These are phyloP conservation scores for Fusarium sp. DNA, from an alignment of 2,329 filamentous ascomycete species.

Conservation along the genomic window DNA sequence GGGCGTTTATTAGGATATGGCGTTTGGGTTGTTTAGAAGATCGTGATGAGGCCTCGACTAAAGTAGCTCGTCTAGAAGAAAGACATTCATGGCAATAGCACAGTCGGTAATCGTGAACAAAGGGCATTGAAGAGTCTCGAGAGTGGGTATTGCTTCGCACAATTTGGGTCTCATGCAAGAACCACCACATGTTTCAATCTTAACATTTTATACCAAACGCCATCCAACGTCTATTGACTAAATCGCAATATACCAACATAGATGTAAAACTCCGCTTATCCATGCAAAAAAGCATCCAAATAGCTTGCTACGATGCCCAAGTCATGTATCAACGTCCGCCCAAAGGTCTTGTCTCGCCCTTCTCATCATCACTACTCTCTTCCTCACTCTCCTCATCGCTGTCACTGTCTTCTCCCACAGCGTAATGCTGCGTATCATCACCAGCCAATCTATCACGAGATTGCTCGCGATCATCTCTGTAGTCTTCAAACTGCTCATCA, in stretches of 20 bases:
- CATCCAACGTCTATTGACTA: constrained; percentile 33
- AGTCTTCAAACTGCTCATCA: constrained; percentile 67
- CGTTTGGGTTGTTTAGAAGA: constrained; percentile 29
- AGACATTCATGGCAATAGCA: not conserved
- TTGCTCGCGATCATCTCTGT: constrained; percentile 55
- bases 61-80: constrained; percentile 9
- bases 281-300: constrained; percentile 34
- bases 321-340: constrained; percentile 24
- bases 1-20: constrained; percentile 35
- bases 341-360: constrained; percentile 40
- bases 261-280: constrained; percentile 36
- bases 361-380: constrained; percentile 50
- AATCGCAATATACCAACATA: constrained; percentile 21
- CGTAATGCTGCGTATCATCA: constrained; percentile 58
- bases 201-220: constrained; percentile 22
- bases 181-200: not conserved
- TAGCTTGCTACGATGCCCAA: not conserved
- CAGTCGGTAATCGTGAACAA: not conserved
- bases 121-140: too few relatives aligned
- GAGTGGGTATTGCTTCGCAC: not conserved
- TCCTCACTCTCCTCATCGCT: constrained; percentile 55
- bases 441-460: constrained; percentile 45
- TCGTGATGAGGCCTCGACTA: not conserved
- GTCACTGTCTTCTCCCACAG: constrained; percentile 60
- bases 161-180: not conserved